Base-by-base conservation (phyloP, 2,329 filamentous ascomycete genomes). In the Mariannaea sp. region DNA sequence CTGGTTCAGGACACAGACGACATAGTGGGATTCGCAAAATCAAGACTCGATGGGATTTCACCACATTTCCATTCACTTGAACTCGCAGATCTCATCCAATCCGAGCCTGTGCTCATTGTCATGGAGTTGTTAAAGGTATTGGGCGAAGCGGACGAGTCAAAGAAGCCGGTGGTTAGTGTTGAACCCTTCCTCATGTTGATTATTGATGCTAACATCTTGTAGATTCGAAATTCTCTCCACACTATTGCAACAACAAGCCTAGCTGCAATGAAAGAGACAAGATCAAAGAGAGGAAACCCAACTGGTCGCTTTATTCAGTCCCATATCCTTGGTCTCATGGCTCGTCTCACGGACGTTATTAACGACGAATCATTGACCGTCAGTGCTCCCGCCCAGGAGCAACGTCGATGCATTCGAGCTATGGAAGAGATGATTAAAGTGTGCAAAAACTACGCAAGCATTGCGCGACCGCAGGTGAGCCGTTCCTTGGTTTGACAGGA, bases 361-460 rank as follows among this genome's bases (percentile, higher is more conserved):
- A 94, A 92, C 64, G 88, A 92, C 64, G 88, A 90, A 66, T 77
- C 79, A 10, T 68, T 73, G 27, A 75, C 77, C 32, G 73, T 79
- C 16, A 78, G 80, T 53, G 82, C 81, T 73, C 59, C 77, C 73
- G 64, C 81, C 68, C 65, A 79, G 40, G 92, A 97, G 68, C 90
- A 92, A 65, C 84, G 83, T 50, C 82, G 88, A 53, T 92, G 87
- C 62, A 84, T 99, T 7, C 83, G 84, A 58, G 92, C 90, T 5
- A 88, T 99, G 68, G 89, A 91, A 61, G 90, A 96, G 68, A 89
- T 99, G 82, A 88, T 97, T 43, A 84, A 79, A 48, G 77, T 95
- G 42, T 89, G 90, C 38, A 87, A 85, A 64, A 79, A 80, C 2
- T 86, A 89, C 65, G 84, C 92, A 26, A 87, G 85, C 56, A 85